Percentiles rank a stretch among this genome's conserved stretches.
phyloP scores from a whole-genome alignment of 2,329 filamentous ascomycete genomes.

The Fusarium domesticum region DNA sequence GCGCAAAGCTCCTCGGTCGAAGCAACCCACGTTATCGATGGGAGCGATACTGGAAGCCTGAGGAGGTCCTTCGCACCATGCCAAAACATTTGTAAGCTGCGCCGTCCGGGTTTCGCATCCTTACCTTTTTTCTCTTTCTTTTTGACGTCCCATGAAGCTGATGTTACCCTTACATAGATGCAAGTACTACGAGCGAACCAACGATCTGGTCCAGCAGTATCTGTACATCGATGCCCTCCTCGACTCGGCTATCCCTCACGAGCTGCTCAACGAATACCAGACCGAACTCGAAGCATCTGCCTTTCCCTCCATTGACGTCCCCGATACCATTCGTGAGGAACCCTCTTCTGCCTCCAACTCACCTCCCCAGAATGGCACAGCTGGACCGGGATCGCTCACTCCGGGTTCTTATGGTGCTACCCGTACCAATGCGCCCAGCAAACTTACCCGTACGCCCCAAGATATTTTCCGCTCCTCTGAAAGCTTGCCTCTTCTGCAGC shows the following conservation, averaged over 20 bases:
- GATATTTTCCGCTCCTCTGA: slow-evolving; percentile 79
- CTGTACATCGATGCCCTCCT: slow-evolving; percentile 88
- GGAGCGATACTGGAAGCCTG: slow-evolving; percentile 81
- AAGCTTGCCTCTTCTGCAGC: slow-evolving; percentile 60
- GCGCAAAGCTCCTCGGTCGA: slow-evolving; percentile 83
- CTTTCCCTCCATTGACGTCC: slow-evolving; percentile 57
- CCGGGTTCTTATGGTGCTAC: slow-evolving; percentile 33
- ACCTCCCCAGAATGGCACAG: slow-evolving; percentile 27
- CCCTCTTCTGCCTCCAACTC: slow-evolving; percentile 34
- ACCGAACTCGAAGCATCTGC: slow-evolving; percentile 56
- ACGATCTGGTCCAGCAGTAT: slow-evolving; percentile 86
- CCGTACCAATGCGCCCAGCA: slow-evolving; percentile 32
- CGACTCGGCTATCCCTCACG: slow-evolving; percentile 88
- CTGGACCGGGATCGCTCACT: slow-evolving; percentile 15
- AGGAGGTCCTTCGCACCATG: slow-evolving; percentile 70
- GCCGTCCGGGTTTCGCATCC: background rate
- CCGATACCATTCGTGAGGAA: slow-evolving; percentile 75
- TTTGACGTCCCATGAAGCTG: slow-evolving; percentile 4
- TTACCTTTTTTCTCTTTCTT: slow-evolving; percentile 1
- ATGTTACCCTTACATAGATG: slow-evolving; percentile 47
- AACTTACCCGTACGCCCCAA: slow-evolving; percentile 70
- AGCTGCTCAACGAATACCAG: slow-evolving; percentile 84
- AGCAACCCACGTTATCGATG: slow-evolving; percentile 83
- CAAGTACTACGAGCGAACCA: slow-evolving; percentile 84
- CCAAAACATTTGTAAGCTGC: slow-evolving; percentile 62